Conservation (phyloP, 148 eudicot genomes). For the Chenopodium berlandieri region DNA sequence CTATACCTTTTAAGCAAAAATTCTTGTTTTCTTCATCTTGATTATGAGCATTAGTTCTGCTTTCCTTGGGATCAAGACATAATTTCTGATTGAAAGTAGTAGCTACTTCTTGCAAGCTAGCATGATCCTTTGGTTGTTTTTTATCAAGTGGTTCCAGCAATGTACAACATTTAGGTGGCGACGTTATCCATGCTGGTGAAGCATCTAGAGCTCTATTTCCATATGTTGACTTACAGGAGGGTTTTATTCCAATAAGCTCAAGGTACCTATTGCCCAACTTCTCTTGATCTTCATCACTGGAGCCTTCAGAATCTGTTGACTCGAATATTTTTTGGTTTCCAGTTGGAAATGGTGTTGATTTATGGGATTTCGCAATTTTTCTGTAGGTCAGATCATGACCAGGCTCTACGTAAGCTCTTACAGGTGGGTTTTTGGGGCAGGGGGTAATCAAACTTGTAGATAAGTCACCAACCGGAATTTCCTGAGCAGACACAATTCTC, state of each 20-base stretch:
- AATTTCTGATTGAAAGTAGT: constrained; percentile 30
- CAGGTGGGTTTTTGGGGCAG: constrained; percentile 59
- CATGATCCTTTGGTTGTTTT: constrained; percentile 29
- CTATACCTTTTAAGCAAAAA: constrained; percentile 26
- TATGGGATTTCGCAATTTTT: constrained; percentile 31
- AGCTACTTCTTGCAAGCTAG: constrained; percentile 32
- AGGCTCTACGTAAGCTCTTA: constrained; percentile 66
- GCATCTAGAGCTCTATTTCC: constrained; percentile 46
- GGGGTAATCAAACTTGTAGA: constrained; percentile 57
- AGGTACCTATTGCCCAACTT: constrained; percentile 51
- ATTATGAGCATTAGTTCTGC: constrained; percentile 12
- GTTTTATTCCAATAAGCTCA: constrained; percentile 55
- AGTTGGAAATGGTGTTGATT: constrained; percentile 67
- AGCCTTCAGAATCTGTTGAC: constrained; percentile 51
- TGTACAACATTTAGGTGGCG: constrained; percentile 91
- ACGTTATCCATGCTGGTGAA: constrained; percentile 73
- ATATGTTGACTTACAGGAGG: constrained; percentile 31
- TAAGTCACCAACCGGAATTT: constrained; percentile 25
- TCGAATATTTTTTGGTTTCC: constrained; percentile 31
- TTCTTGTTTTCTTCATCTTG: constrained; percentile 20
- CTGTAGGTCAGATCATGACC: constrained; percentile 33
- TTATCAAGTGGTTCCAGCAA: constrained; percentile 73
- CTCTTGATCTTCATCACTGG: constrained; percentile 38
- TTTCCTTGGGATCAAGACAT: constrained; percentile 23
- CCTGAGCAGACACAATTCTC: constrained; percentile 35